phyloP scores from a whole-genome alignment of 1,284 basidiomycete species.

The Boletus semigastroideus region DNA sequence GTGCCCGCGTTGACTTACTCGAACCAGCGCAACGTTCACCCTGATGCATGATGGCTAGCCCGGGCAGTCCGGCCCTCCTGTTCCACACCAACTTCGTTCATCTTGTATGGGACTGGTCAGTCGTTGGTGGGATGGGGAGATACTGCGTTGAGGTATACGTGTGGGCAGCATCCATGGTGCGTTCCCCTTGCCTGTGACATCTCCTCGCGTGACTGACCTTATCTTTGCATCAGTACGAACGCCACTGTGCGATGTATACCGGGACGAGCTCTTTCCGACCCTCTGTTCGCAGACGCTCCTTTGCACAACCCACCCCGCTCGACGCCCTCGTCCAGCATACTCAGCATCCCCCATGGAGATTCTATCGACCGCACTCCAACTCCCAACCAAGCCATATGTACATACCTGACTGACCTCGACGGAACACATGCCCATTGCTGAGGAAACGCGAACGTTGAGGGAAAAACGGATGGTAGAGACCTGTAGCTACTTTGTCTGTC shows the following conservation, averaged over 20 bases:
- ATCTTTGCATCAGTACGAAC: too few relatives aligned
- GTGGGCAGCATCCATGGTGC: too few relatives aligned
- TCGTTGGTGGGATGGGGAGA: too few relatives aligned
- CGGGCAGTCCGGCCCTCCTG: too few relatives aligned
- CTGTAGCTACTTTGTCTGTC: background rate
- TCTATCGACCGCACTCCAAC: background rate
- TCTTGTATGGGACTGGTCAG: too few relatives aligned
- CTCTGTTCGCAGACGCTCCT: background rate
- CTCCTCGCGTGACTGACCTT: too few relatives aligned
- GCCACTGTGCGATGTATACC: background rate
- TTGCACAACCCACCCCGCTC: background rate
- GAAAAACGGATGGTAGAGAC: background rate
- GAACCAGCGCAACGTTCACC: too few relatives aligned
- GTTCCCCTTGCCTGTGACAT: too few relatives aligned
- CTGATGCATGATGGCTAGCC: too few relatives aligned
- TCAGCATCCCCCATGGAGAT: background rate
- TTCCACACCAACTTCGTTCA: too few relatives aligned
- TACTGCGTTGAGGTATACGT: too few relatives aligned
- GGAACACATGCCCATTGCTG: background rate
- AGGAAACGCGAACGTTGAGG: background rate
- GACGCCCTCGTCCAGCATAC: constrained; percentile 4
- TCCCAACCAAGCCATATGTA: background rate
- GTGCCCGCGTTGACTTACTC: too few relatives aligned
- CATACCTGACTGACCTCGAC: background rate
- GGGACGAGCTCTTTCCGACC: background rate